These are phyloP conservation scores for Curvularia spicifera DNA, from an alignment of 2,329 filamentous ascomycete species.

Conservation along the genomic window DNA sequence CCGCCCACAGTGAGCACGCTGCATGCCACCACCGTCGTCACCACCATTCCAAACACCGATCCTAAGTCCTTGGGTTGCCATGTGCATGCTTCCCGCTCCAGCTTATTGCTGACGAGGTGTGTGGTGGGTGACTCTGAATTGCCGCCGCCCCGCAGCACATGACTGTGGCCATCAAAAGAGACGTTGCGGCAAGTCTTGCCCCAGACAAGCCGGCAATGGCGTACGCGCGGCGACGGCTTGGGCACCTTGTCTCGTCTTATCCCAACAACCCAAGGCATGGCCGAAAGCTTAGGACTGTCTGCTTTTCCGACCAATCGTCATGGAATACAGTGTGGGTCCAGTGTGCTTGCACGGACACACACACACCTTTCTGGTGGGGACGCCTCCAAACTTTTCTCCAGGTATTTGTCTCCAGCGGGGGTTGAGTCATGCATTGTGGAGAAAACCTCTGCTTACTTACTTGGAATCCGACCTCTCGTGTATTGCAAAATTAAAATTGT, in stretches of 20 bases:
- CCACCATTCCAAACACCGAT: not conserved
- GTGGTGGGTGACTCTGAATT: not conserved
- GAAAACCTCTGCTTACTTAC: slow-evolving; percentile 10
- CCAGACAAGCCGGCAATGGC: slow-evolving; percentile 7
- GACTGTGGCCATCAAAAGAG: not conserved
- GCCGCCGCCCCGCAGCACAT: not conserved
- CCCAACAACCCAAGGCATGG: slow-evolving; percentile 14
- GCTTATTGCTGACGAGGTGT: not conserved
- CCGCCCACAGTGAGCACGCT: slow-evolving; percentile 1
- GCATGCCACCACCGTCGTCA: slow-evolving; percentile 1
- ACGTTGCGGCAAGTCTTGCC: slow-evolving; percentile 6
- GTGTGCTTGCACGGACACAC: slow-evolving; percentile 5
- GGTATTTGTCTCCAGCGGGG: slow-evolving; percentile 5
- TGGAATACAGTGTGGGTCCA: not conserved
- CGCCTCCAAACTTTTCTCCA: slow-evolving; percentile 16
- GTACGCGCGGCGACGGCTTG: slow-evolving; percentile 15
- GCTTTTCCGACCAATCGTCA: slow-evolving; percentile 3
- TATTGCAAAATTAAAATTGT: not conserved
- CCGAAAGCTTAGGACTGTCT: slow-evolving; percentile 10
- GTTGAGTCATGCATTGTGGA: slow-evolving; percentile 1
- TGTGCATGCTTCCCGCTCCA: not conserved
- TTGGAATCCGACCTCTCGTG: not conserved
- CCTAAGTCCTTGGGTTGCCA: slow-evolving; percentile 3
- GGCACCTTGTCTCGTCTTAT: slow-evolving; percentile 15
- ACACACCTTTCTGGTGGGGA: slow-evolving; percentile 2